Evolutionary conservation across 306 rosid genomes (phyloP).

Genomic region (Luffa acutangula): DNA sequence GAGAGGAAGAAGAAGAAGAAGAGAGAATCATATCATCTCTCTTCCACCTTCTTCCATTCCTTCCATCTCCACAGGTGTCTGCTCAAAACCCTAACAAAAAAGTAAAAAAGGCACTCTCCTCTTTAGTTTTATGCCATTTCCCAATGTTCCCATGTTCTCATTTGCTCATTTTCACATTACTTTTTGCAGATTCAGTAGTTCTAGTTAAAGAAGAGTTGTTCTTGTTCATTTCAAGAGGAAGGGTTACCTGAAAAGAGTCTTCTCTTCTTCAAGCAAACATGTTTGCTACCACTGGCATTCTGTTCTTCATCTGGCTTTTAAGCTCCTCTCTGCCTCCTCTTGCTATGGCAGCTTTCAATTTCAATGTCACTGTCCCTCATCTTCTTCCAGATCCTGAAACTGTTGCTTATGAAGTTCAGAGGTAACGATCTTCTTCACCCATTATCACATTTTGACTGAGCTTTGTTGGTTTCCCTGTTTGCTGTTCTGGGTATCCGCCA

Average conservation of each 20-base stretch:
- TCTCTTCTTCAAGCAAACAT: conserved; percentile 23
- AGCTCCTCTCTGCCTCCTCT: conserved; percentile 27
- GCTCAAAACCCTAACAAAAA: conserved; percentile 25
- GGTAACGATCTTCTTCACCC: conserved; percentile 28
- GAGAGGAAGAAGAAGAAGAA: neutral
- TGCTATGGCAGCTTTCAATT: conserved; percentile 33
- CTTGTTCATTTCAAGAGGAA: conserved; percentile 23
- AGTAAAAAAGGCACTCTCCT: neutral
- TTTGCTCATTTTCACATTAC: conserved; percentile 16
- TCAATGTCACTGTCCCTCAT: conserved; percentile 64
- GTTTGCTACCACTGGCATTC: conserved; percentile 54
- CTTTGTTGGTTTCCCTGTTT: neutral
- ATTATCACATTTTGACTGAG: neutral
- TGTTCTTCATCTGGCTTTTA: conserved; percentile 50
- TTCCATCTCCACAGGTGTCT: neutral
- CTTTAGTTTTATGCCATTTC: conserved; percentile 3
- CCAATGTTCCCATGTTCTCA: neutral
- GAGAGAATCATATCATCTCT: neutral
- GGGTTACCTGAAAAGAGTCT: conserved; percentile 16
- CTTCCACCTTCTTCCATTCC: conserved; percentile 7
- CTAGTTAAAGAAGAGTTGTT: conserved; percentile 8
- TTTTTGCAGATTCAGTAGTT: neutral
- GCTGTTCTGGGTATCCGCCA: neutral
- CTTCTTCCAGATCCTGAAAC: conserved; percentile 83
- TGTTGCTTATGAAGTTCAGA: conserved; percentile 57